phyloP scores from a whole-genome alignment of 371 early-diverging fungal species.

The Blakeslea trispora region DNA sequence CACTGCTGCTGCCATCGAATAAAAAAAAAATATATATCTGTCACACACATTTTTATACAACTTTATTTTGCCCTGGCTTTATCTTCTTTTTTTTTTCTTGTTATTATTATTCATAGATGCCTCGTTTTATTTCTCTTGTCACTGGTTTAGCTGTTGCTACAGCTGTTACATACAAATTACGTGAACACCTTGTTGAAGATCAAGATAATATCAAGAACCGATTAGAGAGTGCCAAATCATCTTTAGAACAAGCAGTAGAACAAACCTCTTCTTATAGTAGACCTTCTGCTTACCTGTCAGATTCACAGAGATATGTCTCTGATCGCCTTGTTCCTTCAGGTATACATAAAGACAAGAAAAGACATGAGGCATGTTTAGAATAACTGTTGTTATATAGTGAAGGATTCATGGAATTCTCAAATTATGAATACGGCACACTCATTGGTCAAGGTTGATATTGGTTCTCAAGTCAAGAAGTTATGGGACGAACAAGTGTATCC shows the following conservation, averaged over 20 bases:
- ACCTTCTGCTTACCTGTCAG: conserved; percentile 14
- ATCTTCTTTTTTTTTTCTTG: not conserved
- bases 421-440: conserved; percentile 40
- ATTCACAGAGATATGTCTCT: conserved; percentile 31
- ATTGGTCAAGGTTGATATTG: conserved; percentile 36
- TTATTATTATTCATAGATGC: conserved; percentile 24
- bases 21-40: no score
- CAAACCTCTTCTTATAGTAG: conserved; percentile 4
- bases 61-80: conserved; percentile 1
- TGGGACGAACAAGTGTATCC: conserved; percentile 35
- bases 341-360: conserved; percentile 18
- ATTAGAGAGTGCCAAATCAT: conserved; percentile 23
- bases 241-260: conserved; percentile 26
- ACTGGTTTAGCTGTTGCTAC: conserved; percentile 26
- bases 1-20: conserved; percentile 10
- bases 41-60: not conserved
- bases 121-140: conserved; percentile 26
- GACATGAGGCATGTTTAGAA: not conserved
- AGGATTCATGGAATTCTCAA: conserved; percentile 45
- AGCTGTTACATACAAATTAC: conserved; percentile 26
- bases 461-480: conserved; percentile 23
- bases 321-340: conserved; percentile 33
- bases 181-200: conserved; percentile 16
- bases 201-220: conserved; percentile 24
- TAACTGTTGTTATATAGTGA: conserved; percentile 17